Conservation (phyloP, 1,284 basidiomycete genomes). For the Tausonia pullulans region DNA sequence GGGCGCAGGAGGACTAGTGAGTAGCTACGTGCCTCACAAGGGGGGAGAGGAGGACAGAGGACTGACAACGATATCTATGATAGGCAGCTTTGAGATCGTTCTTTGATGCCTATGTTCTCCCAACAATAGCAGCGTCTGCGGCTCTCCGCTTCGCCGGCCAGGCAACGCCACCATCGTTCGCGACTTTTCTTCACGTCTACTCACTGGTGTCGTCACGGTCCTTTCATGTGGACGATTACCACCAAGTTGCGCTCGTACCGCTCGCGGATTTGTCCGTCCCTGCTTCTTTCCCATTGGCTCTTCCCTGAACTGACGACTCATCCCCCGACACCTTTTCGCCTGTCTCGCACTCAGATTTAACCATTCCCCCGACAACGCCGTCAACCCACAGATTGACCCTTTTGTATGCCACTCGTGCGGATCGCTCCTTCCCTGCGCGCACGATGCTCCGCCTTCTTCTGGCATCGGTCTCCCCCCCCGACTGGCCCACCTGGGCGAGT, state of each 20-base stretch:
- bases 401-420: conserved; percentile 75
- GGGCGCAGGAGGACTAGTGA: conserved; percentile 23
- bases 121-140: conserved; percentile 15
- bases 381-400: conserved; percentile 72
- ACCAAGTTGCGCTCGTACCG: conserved; percentile 75
- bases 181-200: conserved; percentile 57
- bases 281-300: background rate
- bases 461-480: conserved; percentile 17
- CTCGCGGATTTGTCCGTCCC: conserved; percentile 67
- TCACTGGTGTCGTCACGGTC: conserved; percentile 73
- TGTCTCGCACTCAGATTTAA: conserved; percentile 53
- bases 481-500: conserved; percentile 22
- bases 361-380: conserved; percentile 59
- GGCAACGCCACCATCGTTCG: conserved; percentile 32
- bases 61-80: background rate
- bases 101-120: conserved; percentile 16
- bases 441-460: conserved; percentile 41
- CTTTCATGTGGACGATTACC: conserved; percentile 76
- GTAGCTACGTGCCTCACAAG: conserved; percentile 13
- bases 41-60: background rate
- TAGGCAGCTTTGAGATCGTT: conserved; percentile 24
- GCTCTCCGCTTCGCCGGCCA: conserved; percentile 24
- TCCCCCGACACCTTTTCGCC: conserved; percentile 3
- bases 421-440: conserved; percentile 55
- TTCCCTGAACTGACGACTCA: background rate